phyloP scores from a whole-genome alignment of 306 rosid species.

The Begonia fuchsioides region DNA sequence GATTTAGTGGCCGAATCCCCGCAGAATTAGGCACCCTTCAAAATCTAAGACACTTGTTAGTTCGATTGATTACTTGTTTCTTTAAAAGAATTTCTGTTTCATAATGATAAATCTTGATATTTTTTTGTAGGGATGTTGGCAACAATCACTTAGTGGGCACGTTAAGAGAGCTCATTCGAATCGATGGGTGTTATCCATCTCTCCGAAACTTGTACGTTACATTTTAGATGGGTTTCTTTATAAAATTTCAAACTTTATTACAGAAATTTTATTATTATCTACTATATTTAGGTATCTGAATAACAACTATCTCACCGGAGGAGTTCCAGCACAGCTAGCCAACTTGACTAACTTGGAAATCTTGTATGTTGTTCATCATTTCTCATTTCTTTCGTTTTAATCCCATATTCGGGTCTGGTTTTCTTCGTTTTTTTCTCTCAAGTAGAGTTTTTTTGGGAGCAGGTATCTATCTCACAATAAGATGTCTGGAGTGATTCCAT shows the following conservation, averaged over 20 bases:
- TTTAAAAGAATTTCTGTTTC: background rate
- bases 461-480: constrained; percentile 92
- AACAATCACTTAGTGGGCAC: constrained; percentile 98
- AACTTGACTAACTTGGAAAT: constrained; percentile 86
- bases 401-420: background rate
- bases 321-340: constrained; percentile 88
- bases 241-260: too few species aligned
- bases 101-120: background rate
- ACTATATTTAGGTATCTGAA: constrained; percentile 53
- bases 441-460: constrained; percentile 15
- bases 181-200: constrained; percentile 91
- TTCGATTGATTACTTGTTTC: background rate
- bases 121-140: constrained; percentile 68
- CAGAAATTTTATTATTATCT: constrained; percentile 6
- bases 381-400: background rate
- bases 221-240: too few species aligned
- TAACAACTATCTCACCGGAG: constrained; percentile 91
- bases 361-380: constrained; percentile 36
- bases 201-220: constrained; percentile 79
- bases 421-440: background rate
- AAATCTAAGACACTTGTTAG: constrained; percentile 80
- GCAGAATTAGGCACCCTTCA: constrained; percentile 87
- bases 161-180: constrained; percentile 84
- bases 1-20: constrained; percentile 74
- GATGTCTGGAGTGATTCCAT: constrained; percentile 84